Percentiles rank a stretch among this genome's conserved stretches.
Evolutionary conservation across 129 eudicot species (phyloP).

Genomic region (sunflower (Helianthus annuus)): DNA sequence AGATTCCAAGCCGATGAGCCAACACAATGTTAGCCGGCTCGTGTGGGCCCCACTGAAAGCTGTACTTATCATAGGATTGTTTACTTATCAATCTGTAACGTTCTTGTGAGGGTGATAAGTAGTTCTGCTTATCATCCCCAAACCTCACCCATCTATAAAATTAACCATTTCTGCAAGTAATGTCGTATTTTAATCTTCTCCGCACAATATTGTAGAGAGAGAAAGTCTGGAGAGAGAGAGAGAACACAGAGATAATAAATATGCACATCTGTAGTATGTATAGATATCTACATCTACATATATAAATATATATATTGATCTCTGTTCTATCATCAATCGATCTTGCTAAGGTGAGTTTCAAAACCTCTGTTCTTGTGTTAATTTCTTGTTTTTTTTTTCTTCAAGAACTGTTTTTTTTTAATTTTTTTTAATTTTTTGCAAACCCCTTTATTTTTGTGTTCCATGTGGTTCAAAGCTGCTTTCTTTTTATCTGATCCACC

Average conservation of each 20-base stretch:
- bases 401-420: neutral
- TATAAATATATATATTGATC: conserved; percentile 27
- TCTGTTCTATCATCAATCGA: conserved; percentile 36
- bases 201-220: conserved; percentile 54
- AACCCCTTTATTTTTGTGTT: conserved; percentile 41
- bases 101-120: conserved; percentile 35
- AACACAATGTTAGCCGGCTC: conserved; percentile 46
- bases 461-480: conserved; percentile 64
- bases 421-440: conserved; percentile 9
- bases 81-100: neutral
- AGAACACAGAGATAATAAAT: conserved; percentile 8
- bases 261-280: conserved; percentile 2
- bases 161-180: conserved; percentile 54
- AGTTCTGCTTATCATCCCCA: neutral
- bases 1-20: conserved; percentile 62
- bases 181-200: conserved; percentile 42
- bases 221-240: conserved; percentile 36
- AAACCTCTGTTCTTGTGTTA: neutral
- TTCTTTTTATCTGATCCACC: conserved; percentile 49
- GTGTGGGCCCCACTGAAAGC: conserved; percentile 28
- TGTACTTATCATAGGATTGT: neutral
- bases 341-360: conserved; percentile 37
- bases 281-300: conserved; percentile 20
- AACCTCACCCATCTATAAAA: conserved; percentile 40
- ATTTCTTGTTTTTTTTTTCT: neutral